phyloP scores from a whole-genome alignment of 345 rosid species.

The Populus euphratica region DNA sequence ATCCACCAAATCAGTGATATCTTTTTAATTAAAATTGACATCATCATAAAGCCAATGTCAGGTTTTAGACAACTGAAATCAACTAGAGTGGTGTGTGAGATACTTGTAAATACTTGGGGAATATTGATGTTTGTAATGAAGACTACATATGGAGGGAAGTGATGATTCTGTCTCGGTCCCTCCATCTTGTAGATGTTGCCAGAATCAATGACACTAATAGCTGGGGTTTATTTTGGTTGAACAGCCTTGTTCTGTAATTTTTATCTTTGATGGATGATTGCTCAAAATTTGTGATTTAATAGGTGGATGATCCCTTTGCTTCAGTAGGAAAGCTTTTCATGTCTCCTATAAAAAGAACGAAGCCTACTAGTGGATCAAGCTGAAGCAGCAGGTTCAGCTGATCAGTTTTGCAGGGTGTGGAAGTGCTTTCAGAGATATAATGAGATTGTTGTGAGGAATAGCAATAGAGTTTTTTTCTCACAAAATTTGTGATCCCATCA shows the following conservation, averaged over 20 bases:
- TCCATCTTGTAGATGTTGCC: background rate
- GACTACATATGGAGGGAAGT: background rate
- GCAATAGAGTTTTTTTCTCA: constrained; percentile 4
- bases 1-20: background rate
- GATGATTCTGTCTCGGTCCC: background rate
- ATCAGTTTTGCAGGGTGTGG: constrained; percentile 10
- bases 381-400: constrained; percentile 12
- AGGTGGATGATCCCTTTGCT: constrained; percentile 79
- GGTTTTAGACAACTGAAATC: background rate
- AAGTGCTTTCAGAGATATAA: background rate
- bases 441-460: constrained; percentile 15
- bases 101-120: background rate
- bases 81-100: background rate
- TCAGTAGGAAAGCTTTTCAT: constrained; percentile 67
- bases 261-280: background rate
- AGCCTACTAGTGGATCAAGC: constrained; percentile 30
- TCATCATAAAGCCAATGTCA: background rate
- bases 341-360: constrained; percentile 55
- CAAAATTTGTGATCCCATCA: constrained; percentile 12
- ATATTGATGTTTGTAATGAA: background rate
- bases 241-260: background rate
- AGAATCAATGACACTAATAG: background rate
- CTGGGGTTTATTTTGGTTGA: background rate
- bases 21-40: background rate
- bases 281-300: constrained; percentile 1